A percentile compares a stretch with the other conserved stretches of the same genome.
Conservation (phyloP, 768 basidiomycete species). For the Suillus luteus region DNA sequence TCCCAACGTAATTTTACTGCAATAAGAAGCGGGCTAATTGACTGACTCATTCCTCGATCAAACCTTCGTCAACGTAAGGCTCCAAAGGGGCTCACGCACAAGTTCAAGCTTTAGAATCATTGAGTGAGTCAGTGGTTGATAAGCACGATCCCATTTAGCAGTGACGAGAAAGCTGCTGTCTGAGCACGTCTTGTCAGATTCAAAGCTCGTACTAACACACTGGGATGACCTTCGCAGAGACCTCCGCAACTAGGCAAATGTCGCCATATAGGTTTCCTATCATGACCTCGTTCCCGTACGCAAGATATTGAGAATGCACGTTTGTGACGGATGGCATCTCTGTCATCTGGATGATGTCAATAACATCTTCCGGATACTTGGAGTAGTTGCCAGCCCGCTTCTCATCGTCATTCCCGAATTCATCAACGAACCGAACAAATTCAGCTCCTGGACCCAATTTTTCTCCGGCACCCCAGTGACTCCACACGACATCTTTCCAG, state of each 20-base stretch:
- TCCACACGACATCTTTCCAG: background rate
- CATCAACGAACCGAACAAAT: background rate
- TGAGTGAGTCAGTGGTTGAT: background rate
- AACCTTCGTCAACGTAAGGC: background rate
- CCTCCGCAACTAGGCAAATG: conserved; percentile 17
- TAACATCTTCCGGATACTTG: conserved; percentile 5
- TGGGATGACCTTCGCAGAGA: background rate
- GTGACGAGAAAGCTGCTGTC: background rate
- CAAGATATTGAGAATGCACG: conserved; percentile 13
- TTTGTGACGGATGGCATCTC: conserved; percentile 14
- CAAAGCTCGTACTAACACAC: background rate
- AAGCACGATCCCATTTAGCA: background rate
- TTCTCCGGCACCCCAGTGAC: conserved; percentile 4
- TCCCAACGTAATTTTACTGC: background rate
- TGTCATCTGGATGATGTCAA: conserved; percentile 15
- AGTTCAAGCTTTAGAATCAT: background rate
- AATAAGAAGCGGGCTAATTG: background rate
- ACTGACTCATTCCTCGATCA: conserved; percentile 5
- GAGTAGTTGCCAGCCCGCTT: background rate
- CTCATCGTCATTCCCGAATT: conserved; percentile 4
- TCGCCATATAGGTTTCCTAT: conserved; percentile 22
- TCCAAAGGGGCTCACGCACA: background rate
- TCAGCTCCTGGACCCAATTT: conserved; percentile 5
- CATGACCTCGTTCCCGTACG: conserved; percentile 23
- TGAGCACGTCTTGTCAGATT: background rate